Evolutionary conservation across 2,329 filamentous ascomycete species (phyloP), one percentile per base, ranked within the genome.

Genomic region (Xylariomycetidae sp.): DNA sequence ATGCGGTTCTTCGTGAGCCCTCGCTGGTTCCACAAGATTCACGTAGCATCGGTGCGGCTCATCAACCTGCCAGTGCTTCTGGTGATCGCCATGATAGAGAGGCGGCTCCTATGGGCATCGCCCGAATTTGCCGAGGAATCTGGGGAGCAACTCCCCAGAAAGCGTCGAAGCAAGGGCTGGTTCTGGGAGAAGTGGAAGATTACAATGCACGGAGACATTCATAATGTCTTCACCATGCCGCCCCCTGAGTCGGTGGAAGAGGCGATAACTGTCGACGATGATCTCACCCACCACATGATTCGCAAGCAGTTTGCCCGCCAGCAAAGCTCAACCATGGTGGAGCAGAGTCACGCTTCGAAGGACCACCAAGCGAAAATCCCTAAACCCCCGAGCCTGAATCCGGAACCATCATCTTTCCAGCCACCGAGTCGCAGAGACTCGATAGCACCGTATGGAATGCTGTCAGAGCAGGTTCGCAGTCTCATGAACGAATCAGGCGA

Each of bases 21-120:
- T 0, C 78, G 86, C 27, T 90, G 85, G 85, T 92, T 92, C 54
- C 86, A 93, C 65, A 92, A 90, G 60, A 83, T 90, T 50, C 88
- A 93, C 53, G 85, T 93, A 37, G 76, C 79, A 37, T 74, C 76
- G 8, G 81, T 92, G 15, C 78, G 85, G 23, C 62, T 79, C 7
- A 70, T 89, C 49, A 92, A 92, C 56, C 68, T 84, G 3, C 86
- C 86, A 0, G 64, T 89, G 5, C 67, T 93, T 2, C 68, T 90
- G 4, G 48, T 82, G 39, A 83, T 93, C 39, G 76, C 79, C 13
- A 60, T 79, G 14, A 72, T 79, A 41, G 86, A 93, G 58, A 76
- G 86, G 31, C 72, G 74, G 5, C 65, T 76, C 8, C 69, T 89
- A 12, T 86, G 83, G 82, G 58, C 58, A 3, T 39, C 49, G 47